Percentiles rank a stretch among this genome's conserved stretches.
These are phyloP conservation scores for Lachancea meyersii DNA, from an alignment of 805 yeast species.

Conservation along the genomic window DNA sequence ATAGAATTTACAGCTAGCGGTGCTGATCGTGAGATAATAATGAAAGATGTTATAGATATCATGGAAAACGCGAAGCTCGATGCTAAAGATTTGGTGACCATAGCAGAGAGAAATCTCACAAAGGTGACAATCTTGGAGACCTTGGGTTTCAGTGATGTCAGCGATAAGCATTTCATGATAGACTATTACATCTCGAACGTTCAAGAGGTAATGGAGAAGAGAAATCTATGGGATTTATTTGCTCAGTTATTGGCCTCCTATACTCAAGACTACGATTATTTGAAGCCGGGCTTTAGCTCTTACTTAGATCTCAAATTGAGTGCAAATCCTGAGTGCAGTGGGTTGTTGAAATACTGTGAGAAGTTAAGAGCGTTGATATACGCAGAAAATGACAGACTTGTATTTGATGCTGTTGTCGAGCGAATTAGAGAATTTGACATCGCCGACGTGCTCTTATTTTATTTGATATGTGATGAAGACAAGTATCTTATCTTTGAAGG, in stretches of 20 bases:
- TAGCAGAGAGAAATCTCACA: constrained; percentile 12
- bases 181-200: constrained; percentile 24
- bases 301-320: constrained; percentile 19
- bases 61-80: constrained; percentile 11
- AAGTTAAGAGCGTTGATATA: constrained; percentile 2
- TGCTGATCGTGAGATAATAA: constrained; percentile 1
- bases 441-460: constrained; percentile 14
- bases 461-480: constrained; percentile 9
- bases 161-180: constrained; percentile 24
- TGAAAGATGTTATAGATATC: constrained; percentile 11
- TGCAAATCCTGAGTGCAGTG: constrained; percentile 6
- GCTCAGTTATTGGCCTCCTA: constrained; percentile 17
- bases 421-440: constrained; percentile 17
- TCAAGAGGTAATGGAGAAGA: constrained; percentile 15
- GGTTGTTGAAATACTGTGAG: background rate
- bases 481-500: constrained; percentile 5
- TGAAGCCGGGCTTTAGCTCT: constrained; percentile 18
- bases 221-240: constrained; percentile 17
- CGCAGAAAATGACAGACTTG: constrained; percentile 2
- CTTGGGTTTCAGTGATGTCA: constrained; percentile 15
- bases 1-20: constrained; percentile 5
- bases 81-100: constrained; percentile 14
- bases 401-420: constrained; percentile 7
- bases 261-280: constrained; percentile 20
- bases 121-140: constrained; percentile 25